A percentile compares a stretch with the other conserved stretches of the same genome.
phyloP scores from a whole-genome alignment of 495 filamentous ascomycete genomes.

The Xylaria nigripes region DNA sequence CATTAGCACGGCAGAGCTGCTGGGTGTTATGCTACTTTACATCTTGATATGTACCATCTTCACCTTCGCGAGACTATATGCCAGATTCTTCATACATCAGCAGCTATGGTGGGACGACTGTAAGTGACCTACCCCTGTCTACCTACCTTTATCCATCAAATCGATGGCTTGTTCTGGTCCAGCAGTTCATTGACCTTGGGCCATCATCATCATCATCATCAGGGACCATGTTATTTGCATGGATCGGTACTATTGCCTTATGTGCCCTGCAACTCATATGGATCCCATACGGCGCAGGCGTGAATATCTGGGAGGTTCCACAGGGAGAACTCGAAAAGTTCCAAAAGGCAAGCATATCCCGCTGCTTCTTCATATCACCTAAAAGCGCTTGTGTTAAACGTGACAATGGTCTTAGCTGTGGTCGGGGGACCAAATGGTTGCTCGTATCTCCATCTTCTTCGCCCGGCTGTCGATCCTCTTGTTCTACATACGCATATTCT shows the following conservation, averaged over 20 bases:
- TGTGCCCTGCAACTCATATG: constrained; percentile 6
- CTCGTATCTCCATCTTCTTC: constrained; percentile 35
- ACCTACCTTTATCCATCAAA: too few relatives aligned
- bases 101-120: constrained; percentile 17
- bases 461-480: constrained; percentile 30
- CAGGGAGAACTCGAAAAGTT: background rate
- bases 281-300: constrained; percentile 8
- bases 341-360: background rate
- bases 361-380: background rate
- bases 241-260: constrained; percentile 8
- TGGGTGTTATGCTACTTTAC: constrained; percentile 10
- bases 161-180: background rate
- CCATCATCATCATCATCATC: background rate
- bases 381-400: background rate
- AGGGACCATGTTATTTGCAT: constrained; percentile 13
- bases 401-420: constrained; percentile 5
- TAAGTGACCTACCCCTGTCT: background rate
- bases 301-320: constrained; percentile 12
- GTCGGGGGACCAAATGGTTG: constrained; percentile 19
- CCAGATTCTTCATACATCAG: constrained; percentile 12
- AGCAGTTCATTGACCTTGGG: background rate
- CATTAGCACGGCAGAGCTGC: constrained; percentile 5
- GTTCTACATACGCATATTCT: constrained; percentile 35
- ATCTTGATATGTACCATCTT: constrained; percentile 8
- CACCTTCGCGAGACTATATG: constrained; percentile 6